These are phyloP conservation scores for Pichia californica DNA, from an alignment of 805 yeast genomes.

Conservation along the genomic window DNA sequence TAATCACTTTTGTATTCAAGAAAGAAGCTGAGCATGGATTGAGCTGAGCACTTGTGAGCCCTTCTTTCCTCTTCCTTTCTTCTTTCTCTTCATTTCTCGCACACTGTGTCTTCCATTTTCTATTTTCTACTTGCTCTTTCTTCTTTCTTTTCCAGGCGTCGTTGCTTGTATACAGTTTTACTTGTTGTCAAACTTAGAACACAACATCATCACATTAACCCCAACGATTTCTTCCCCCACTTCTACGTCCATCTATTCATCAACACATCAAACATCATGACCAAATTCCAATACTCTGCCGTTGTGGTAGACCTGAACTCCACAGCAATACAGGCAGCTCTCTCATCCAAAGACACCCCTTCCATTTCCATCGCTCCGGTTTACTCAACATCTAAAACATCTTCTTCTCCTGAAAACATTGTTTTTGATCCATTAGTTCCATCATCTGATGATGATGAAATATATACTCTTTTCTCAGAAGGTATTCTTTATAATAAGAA, in stretches of 20 bases:
- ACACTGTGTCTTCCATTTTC: neutral
- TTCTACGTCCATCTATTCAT: no score
- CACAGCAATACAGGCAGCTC: conserved; percentile 59
- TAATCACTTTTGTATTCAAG: no score
- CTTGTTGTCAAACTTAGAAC: no score
- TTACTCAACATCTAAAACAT: conserved; percentile 41
- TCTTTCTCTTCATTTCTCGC: no score
- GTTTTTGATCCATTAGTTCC: conserved; percentile 11
- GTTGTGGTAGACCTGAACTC: conserved; percentile 69
- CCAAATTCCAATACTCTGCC: conserved; percentile 37
- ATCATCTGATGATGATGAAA: conserved; percentile 35
- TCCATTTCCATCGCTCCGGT: conserved; percentile 49
- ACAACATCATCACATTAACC: no score
- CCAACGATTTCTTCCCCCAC: no score
- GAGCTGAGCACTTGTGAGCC: no score
- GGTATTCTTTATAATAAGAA: conserved; percentile 73
- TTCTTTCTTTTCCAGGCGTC: neutral
- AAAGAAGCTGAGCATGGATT: neutral
- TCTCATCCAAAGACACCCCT: conserved; percentile 60
- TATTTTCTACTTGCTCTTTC: neutral
- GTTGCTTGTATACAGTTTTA: no score
- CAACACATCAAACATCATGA: no score
- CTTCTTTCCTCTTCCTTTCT: no score
- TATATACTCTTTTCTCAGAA: conserved; percentile 54
- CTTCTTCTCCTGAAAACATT: conserved; percentile 7